Evolutionary conservation across 768 basidiomycete species (phyloP).

Genomic region (Pisolithus microcarpus): DNA sequence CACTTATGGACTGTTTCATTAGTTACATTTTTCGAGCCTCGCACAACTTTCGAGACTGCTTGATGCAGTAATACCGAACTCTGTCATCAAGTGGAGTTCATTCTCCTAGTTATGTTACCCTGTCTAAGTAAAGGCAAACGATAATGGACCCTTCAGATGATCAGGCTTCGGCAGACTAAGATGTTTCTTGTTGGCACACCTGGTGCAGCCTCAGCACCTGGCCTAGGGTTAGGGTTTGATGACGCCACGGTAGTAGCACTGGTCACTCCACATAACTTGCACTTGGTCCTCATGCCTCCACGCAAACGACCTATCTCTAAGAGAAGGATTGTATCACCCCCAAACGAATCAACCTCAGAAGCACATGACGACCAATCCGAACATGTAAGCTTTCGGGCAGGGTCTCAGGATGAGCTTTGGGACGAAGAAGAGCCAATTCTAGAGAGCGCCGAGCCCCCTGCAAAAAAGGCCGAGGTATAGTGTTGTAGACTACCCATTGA

Average conservation of each 20-base stretch:
- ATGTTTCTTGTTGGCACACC: too few relatives aligned
- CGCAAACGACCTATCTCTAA: neutral
- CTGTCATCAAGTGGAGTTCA: too few relatives aligned
- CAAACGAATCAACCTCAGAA: neutral
- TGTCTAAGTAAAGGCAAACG: too few relatives aligned
- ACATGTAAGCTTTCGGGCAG: neutral
- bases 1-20: constrained; percentile 15
- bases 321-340: neutral
- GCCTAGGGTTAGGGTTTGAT: neutral
- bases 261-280: too few relatives aligned
- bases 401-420: neutral
- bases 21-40: neutral
- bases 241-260: neutral
- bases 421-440: neutral
- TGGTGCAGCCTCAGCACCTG: neutral
- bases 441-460: neutral
- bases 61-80: neutral
- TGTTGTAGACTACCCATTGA: neutral
- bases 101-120: too few relatives aligned
- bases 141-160: too few relatives aligned
- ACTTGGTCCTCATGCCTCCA: neutral
- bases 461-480: neutral
- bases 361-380: neutral
- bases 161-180: too few relatives aligned
- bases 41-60: neutral